Evolutionary conservation across 2,329 filamentous ascomycete genomes (phyloP), one percentile per base, ranked within the genome.

Genomic region (Aspergillus sp.): DNA sequence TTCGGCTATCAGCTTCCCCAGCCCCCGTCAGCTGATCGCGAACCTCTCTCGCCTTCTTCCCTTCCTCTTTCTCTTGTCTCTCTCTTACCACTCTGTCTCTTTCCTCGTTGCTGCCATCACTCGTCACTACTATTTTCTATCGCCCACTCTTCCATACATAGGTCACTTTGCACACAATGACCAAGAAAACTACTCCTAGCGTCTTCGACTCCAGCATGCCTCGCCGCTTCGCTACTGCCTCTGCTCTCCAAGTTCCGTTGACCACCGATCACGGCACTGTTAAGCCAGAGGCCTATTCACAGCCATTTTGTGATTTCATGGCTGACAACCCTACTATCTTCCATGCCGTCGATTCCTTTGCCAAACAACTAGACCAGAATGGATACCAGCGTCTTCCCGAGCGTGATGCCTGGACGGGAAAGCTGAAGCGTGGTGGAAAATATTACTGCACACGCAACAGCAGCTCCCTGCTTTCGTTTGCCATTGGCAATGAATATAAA

Each of bases 251-350:
- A 47, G 46, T 45, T 45, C 41, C 42, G 46, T 49, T 44, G 35
- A 39, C 52, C 5, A 44, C 48, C 41, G 43, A 55, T 12, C 40
- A 43, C 42, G 49, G 56, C 19, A 43, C 60, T 19, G 54, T 69
- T 44, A 55, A 52, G 7, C 68, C 71, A 4, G 81, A 82, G 59
- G 76, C 75, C 49, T 94, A 89, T 65, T 86, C 87, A 6, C 76
- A 88, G 68, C 88, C 89, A 1, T 96, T 94, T 65, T 84, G 85
- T 64, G 78, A 88, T 44, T 97, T 96, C 64, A 79, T 97, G 72
- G 86, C 82, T 40, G 78, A 86, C 52, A 95, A 96, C 63, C 93
- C 93, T 0, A 97, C 93, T 6, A 80, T 96, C 41, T 98, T 94
- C 67, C 93, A 98, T 61, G 82, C 88, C 1, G 89, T 96, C 29